phyloP scores from a whole-genome alignment of 1,284 basidiomycete genomes.

The Sutorius eximius region DNA sequence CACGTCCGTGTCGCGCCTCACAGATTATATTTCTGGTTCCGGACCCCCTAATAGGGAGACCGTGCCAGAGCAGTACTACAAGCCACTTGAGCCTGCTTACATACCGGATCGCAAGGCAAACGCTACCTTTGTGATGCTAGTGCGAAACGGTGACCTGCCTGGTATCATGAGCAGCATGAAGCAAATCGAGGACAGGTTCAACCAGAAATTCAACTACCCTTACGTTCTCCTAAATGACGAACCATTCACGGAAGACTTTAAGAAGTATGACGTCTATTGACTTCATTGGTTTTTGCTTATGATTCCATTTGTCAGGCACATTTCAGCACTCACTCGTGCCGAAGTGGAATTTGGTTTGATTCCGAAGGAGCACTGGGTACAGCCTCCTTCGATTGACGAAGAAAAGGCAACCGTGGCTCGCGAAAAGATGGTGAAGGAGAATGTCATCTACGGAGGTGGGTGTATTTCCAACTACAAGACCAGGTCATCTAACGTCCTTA shows the following conservation, averaged over 20 bases:
- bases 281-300: conserved; percentile 5
- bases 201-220: conserved; percentile 82
- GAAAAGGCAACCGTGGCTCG: conserved; percentile 71
- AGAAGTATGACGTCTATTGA: conserved; percentile 45
- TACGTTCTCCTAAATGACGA: conserved; percentile 88
- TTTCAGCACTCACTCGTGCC: conserved; percentile 64
- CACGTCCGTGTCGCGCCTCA: conserved; percentile 58
- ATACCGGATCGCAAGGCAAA: conserved; percentile 65
- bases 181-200: conserved; percentile 82
- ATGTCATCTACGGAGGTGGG: conserved; percentile 86
- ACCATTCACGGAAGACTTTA: conserved; percentile 77
- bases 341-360: conserved; percentile 82
- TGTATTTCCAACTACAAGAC: background rate
- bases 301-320: conserved; percentile 46
- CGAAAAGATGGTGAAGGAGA: conserved; percentile 73
- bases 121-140: conserved; percentile 84
- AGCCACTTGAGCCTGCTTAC: conserved; percentile 37
- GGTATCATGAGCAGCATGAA: conserved; percentile 74
- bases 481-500: background rate
- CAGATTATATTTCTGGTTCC: conserved; percentile 43
- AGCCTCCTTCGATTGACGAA: conserved; percentile 85
- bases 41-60: conserved; percentile 52
- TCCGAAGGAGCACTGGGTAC: conserved; percentile 79
- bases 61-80: conserved; percentile 58
- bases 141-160: conserved; percentile 78